Percentiles rank a stretch among this genome's conserved stretches.
These are phyloP conservation scores for Saccharomyces hybrid DNA, from an alignment of 1,139 yeast genomes.

Conservation along the genomic window DNA sequence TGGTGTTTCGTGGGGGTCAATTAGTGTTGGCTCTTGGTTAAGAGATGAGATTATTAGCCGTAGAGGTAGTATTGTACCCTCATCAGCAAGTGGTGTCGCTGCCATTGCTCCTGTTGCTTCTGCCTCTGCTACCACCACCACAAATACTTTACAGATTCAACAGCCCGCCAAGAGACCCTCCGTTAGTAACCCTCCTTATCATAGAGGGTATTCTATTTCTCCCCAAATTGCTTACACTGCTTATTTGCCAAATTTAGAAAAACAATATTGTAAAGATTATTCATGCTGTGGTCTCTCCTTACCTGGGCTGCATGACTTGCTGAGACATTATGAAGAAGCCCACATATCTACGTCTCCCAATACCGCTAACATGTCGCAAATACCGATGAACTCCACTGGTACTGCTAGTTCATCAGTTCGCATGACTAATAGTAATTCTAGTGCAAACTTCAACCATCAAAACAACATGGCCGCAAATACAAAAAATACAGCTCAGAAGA, in stretches of 20 bases:
- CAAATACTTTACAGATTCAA: neutral
- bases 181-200: neutral
- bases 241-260: constrained; percentile 86
- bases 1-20: constrained; percentile 97
- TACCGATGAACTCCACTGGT: constrained; percentile 5
- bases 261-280: constrained; percentile 93
- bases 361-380: constrained; percentile 5
- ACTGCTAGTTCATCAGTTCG: constrained; percentile 4
- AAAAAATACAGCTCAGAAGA: neutral
- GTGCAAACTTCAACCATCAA: too few relatives aligned
- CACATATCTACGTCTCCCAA: constrained; percentile 71
- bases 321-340: constrained; percentile 93
- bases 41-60: constrained; percentile 68
- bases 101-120: neutral
- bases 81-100: neutral
- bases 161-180: constrained; percentile 5
- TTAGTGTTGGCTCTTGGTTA: constrained; percentile 91
- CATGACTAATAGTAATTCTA: neutral
- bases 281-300: constrained; percentile 89
- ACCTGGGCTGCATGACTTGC: constrained; percentile 87
- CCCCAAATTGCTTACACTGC: constrained; percentile 3
- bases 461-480: neutral
- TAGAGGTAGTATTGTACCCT: neutral
- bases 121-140: neutral
- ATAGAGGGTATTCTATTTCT: constrained; percentile 2